Evolutionary conservation across 495 filamentous ascomycete species (phyloP), one percentile per base, ranked within the genome.

Genomic region (Chaetomidium leptoderma): DNA sequence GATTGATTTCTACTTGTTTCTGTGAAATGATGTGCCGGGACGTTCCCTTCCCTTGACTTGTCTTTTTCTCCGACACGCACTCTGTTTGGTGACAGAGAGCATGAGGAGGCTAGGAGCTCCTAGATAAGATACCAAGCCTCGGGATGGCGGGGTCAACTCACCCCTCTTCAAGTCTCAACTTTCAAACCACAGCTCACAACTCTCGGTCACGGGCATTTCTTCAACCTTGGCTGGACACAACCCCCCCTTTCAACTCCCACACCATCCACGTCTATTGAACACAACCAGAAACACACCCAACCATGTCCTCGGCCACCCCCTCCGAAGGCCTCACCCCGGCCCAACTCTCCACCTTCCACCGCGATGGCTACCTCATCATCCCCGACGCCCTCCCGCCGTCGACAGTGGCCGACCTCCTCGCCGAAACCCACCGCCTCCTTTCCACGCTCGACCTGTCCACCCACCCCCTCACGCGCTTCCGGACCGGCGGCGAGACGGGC

Each of bases 391-490:
- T 98, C 24, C 75, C 78, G 11, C 75, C 78, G 0, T 64, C 72
- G 3, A 88, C 87, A 42, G 83, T 91, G 27, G 53, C 77, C 35
- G 69, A 79, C 30, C 83, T 96, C n/a, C 81, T 97, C 7, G 62
- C 64, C 48, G 87, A 92, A 73, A 92, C 90, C 11, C 75, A 85
- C 65, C 66, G 73, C 33, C 82, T 96, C 57, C 88, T 98, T 51
- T 73, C 84, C 53, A 76, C 78, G 53, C 91, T 98, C 76, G 72
- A 81, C 27, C 77, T 98, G 6, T 76, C 83, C 29, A 79, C 83
- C 23, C 93, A 98, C 74, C 93, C 93, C 0, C 84, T 97, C 77
- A 98, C 93, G 3, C 85, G 83, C 66, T 98, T 98, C 82, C 86
- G 84, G 16, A 95, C 92, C 2, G 91, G 91, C 65, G 77, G 73